Conservation (phyloP, 2,329 filamentous ascomycete species). For the Aspergillus fumigatiaffinis region DNA sequence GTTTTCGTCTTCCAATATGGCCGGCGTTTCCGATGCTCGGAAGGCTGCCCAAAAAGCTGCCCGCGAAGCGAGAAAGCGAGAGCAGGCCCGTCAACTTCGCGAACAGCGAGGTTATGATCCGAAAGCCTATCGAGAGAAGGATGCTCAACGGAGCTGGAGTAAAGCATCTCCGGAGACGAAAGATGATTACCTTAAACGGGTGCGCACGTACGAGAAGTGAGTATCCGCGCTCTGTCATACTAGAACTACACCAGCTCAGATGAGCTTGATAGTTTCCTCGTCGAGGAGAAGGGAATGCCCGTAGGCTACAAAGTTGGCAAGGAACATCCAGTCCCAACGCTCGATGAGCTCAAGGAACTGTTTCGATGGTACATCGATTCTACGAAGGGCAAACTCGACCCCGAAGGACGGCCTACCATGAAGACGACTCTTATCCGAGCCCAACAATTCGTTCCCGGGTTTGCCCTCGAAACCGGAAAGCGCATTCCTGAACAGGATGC, state of each 20-base stretch:
- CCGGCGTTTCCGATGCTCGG: too few relatives aligned
- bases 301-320: not conserved
- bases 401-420: conserved; percentile 5
- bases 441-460: conserved; percentile 7
- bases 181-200: not conserved
- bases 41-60: too few relatives aligned
- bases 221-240: not conserved
- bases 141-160: not conserved
- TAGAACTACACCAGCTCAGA: not conserved
- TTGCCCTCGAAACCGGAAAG: conserved; percentile 3
- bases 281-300: not conserved
- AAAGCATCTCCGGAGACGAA: not conserved
- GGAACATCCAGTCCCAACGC: not conserved
- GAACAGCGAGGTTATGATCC: not conserved
- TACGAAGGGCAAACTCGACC: conserved; percentile 1
- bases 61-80: not conserved
- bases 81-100: not conserved
- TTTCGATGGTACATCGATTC: conserved; percentile 3
- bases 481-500: conserved; percentile 3
- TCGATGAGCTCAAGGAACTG: conserved; percentile 5
- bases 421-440: conserved; percentile 1
- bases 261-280: not conserved
- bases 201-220: not conserved
- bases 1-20: too few relatives aligned
- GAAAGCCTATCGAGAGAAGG: not conserved